Conservation (phyloP, 2,329 filamentous ascomycete species). For the Verticillium nubilum region DNA sequence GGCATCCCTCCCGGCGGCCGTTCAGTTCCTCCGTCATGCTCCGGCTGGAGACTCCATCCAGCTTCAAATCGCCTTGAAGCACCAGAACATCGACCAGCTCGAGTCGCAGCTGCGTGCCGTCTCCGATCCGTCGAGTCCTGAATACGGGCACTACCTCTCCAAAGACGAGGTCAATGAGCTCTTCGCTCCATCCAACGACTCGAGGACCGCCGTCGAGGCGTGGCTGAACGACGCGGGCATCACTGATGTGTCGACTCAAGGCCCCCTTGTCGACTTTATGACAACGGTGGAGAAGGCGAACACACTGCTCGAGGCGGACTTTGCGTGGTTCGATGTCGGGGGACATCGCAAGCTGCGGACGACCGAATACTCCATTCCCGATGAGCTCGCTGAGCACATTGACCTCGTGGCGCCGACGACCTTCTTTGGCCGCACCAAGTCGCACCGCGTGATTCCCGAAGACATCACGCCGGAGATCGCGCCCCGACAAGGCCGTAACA, state of each 20-base stretch:
- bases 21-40: constrained; percentile 10
- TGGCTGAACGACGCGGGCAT: constrained; percentile 15
- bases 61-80: constrained; percentile 14
- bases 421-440: constrained; percentile 32
- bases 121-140: constrained; percentile 17
- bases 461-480: constrained; percentile 1
- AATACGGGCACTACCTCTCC: constrained; percentile 19
- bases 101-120: constrained; percentile 17
- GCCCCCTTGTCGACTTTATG: background rate
- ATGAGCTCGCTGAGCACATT: constrained; percentile 30
- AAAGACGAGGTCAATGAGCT: constrained; percentile 16
- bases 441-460: background rate
- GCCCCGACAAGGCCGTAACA: constrained; percentile 10
- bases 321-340: constrained; percentile 32
- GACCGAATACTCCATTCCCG: constrained; percentile 20
- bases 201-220: constrained; percentile 13
- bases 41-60: constrained; percentile 10
- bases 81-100: constrained; percentile 18
- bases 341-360: constrained; percentile 26
- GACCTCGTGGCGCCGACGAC: constrained; percentile 40
- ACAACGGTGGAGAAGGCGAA: constrained; percentile 29
- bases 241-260: background rate
- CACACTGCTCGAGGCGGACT: constrained; percentile 34
- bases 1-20: constrained; percentile 6
- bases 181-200: constrained; percentile 15